Evolutionary conservation across 2,329 filamentous ascomycete species (phyloP).

Genomic region (Akanthomyces lecanii): DNA sequence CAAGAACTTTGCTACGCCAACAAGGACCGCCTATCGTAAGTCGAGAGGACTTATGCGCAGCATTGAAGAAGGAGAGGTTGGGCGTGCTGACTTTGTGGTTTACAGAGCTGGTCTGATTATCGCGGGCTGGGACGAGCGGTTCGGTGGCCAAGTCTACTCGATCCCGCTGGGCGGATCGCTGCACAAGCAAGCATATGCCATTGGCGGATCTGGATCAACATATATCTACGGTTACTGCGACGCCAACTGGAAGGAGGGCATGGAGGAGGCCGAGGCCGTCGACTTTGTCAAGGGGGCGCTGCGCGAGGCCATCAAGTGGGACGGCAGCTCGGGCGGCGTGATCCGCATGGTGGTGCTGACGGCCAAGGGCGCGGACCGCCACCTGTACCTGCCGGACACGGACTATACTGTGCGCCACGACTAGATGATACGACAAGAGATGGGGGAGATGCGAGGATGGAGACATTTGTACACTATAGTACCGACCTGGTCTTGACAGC

Average conservation of each 20-base stretch:
- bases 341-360: conserved; percentile 98
- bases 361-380: conserved; percentile 80
- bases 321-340: conserved; percentile 95
- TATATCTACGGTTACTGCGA: conserved; percentile 99
- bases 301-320: conserved; percentile 97
- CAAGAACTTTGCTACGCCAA: conserved; percentile 98
- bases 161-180: conserved; percentile 94
- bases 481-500: conserved; percentile 3
- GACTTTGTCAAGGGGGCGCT: conserved; percentile 89
- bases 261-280: conserved; percentile 89
- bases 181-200: conserved; percentile 94
- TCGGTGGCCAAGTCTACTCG: conserved; percentile 95
- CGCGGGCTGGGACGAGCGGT: conserved; percentile 92
- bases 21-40: conserved; percentile 86
- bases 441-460: conserved; percentile 14
- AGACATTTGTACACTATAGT: conserved; percentile 27
- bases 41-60: conserved; percentile 16
- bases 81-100: conserved; percentile 19
- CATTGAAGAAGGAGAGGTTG: neutral
- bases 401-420: conserved; percentile 73
- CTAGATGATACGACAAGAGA: conserved; percentile 33
- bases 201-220: conserved; percentile 93
- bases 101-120: conserved; percentile 91
- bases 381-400: conserved; percentile 92
- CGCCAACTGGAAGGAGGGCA: conserved; percentile 89